These are phyloP conservation scores for Oehlia diaphana DNA, from an alignment of 192 early-diverging fungal genomes.

Conservation along the genomic window DNA sequence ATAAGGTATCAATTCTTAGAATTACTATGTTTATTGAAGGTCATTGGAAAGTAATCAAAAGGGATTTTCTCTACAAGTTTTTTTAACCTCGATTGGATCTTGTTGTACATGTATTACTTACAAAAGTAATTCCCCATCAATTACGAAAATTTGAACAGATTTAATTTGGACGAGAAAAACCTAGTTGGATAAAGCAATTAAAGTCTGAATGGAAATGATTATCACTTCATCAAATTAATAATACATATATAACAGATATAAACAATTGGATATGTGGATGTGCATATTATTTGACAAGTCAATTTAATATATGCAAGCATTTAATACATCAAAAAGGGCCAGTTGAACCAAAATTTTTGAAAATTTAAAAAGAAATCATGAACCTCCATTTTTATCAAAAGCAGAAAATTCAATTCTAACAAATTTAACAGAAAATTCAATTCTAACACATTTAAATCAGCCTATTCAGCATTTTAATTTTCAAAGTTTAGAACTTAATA, in stretches of 20 bases:
- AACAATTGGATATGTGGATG: constrained; percentile 10
- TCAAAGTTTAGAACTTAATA: neutral
- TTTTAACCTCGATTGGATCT: too few species aligned
- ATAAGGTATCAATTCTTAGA: too few species aligned
- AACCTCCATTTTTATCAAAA: neutral
- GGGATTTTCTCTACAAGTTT: too few species aligned
- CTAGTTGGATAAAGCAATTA: constrained; percentile 12
- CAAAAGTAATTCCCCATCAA: too few species aligned
- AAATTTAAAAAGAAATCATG: neutral
- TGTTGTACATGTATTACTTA: too few species aligned
- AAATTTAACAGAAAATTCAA: neutral
- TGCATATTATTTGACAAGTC: neutral
- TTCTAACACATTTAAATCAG: neutral
- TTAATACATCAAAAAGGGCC: neutral
- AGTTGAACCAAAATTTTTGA: neutral
- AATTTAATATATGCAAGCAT: constrained; percentile 16
- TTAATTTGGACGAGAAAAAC: too few species aligned
- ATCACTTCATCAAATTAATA: neutral
- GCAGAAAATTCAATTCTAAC: too few species aligned
- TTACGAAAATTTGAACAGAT: too few species aligned
- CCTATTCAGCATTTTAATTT: too few species aligned
- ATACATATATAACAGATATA: constrained; percentile 5
- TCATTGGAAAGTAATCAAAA: too few species aligned
- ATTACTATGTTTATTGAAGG: too few species aligned
- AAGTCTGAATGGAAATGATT: constrained; percentile 12